Percentiles rank a stretch among this genome's conserved stretches.
Conservation (phyloP, 169 alveolate species). For the Plasmodium relictum region DNA sequence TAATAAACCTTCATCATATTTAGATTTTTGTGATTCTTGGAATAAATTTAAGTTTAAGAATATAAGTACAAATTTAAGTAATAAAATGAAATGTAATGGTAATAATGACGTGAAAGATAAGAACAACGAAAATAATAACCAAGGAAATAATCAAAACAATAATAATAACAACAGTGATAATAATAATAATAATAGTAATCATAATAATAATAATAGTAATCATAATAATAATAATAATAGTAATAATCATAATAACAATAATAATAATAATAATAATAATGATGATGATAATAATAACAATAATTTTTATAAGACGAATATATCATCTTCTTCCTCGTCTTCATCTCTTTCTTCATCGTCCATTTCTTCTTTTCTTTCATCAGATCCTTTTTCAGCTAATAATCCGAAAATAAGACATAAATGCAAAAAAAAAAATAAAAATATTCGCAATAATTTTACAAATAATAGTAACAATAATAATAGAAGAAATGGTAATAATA, state of each 20-base stretch:
- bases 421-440: slow-evolving; percentile 15
- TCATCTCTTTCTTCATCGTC: slow-evolving; percentile 16
- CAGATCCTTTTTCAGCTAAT: slow-evolving; percentile 1
- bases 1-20: not conserved
- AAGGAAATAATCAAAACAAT: not conserved
- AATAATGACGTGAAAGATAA: not conserved
- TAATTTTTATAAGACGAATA: not conserved
- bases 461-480: slow-evolving; percentile 12
- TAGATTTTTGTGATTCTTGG: slow-evolving; percentile 17
- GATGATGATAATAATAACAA: slow-evolving; percentile 8
- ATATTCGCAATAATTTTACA: not conserved
- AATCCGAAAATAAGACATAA: slow-evolving; percentile 5
- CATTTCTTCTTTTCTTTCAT: slow-evolving; percentile 5
- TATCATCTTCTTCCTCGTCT: slow-evolving; percentile 2
- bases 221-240: slow-evolving; percentile 1
- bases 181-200: not conserved
- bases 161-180: not conserved
- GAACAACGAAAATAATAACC: slow-evolving; percentile 7
- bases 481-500: slow-evolving; percentile 8
- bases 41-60: slow-evolving; percentile 14
- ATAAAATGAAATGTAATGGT: slow-evolving; percentile 9
- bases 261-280: slow-evolving; percentile 26
- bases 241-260: slow-evolving; percentile 4
- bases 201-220: not conserved
- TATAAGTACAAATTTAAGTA: not conserved